phyloP scores from a whole-genome alignment of 495 filamentous ascomycete species.

The Gamarada debralockiae region DNA sequence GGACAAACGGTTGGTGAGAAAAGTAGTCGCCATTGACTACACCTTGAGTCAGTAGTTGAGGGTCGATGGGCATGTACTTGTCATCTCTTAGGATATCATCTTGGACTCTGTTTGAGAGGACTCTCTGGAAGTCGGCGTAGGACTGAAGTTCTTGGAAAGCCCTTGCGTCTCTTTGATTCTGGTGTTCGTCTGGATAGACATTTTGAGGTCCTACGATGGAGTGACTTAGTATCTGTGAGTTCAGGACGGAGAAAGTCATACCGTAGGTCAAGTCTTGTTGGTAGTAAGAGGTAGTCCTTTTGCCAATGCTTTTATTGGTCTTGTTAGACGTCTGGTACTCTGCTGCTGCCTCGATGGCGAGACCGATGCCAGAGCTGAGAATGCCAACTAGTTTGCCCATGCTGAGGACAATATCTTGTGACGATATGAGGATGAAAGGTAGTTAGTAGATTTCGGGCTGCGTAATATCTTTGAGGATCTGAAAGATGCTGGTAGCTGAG shows the following conservation, averaged over 20 bases:
- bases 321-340: background rate
- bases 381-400: background rate
- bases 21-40: background rate
- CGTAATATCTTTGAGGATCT: too few species aligned
- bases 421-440: too few species aligned
- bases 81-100: slow-evolving; percentile 7
- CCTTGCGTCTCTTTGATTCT: slow-evolving; percentile 4
- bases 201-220: background rate
- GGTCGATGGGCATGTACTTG: background rate
- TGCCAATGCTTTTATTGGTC: background rate
- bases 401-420: too few species aligned
- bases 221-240: background rate
- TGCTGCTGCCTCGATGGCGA: background rate
- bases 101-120: slow-evolving; percentile 12
- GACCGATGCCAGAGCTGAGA: background rate
- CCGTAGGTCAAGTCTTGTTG: background rate
- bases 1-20: background rate
- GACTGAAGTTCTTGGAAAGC: slow-evolving; percentile 18
- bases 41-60: background rate
- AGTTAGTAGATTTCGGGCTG: too few species aligned
- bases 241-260: background rate
- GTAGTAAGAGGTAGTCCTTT: background rate
- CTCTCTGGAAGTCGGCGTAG: slow-evolving; percentile 18
- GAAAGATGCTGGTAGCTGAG: too few species aligned
- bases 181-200: background rate